Evolutionary conservation across 2,329 filamentous ascomycete species (phyloP).

Genomic region (Colletotrichum echinochloae): DNA sequence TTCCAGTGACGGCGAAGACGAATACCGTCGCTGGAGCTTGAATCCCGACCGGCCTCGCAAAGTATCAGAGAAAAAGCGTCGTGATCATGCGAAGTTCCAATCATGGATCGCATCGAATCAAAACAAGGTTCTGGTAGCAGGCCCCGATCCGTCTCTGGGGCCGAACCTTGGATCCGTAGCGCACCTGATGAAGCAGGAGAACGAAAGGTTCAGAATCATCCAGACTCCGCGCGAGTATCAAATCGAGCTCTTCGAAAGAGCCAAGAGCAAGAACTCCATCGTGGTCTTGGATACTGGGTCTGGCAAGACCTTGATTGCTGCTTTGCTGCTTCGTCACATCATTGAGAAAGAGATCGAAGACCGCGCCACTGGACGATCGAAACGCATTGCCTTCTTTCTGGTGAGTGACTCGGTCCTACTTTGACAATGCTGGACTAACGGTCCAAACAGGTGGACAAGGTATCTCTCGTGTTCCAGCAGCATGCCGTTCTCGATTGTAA

Average conservation of each 20-base stretch:
- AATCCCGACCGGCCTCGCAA: slow-evolving; percentile 51
- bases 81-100: slow-evolving; percentile 64
- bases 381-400: slow-evolving; percentile 85
- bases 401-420: slow-evolving; percentile 54
- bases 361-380: slow-evolving; percentile 68
- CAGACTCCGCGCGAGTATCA: slow-evolving; percentile 90
- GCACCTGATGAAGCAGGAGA: slow-evolving; percentile 49
- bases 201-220: slow-evolving; percentile 69
- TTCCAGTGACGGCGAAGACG: not conserved
- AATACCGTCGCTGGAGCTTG: slow-evolving; percentile 45
- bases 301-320: slow-evolving; percentile 96
- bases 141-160: slow-evolving; percentile 45
- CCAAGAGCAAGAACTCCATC: slow-evolving; percentile 87
- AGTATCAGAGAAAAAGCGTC: slow-evolving; percentile 60
- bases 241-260: slow-evolving; percentile 87
- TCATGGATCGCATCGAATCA: slow-evolving; percentile 54
- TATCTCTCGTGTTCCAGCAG: slow-evolving; percentile 92
- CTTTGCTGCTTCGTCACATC: slow-evolving; percentile 81
- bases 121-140: slow-evolving; percentile 49
- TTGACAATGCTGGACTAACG: not conserved
- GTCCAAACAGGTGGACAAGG: slow-evolving; percentile 76
- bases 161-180: slow-evolving; percentile 48
- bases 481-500: slow-evolving; percentile 84
- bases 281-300: slow-evolving; percentile 96
- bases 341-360: slow-evolving; percentile 82